Percentiles rank a stretch among this genome's conserved stretches.
These are phyloP conservation scores for Geotrichum reessii DNA, from an alignment of 1,139 yeast species.

Conservation along the genomic window DNA sequence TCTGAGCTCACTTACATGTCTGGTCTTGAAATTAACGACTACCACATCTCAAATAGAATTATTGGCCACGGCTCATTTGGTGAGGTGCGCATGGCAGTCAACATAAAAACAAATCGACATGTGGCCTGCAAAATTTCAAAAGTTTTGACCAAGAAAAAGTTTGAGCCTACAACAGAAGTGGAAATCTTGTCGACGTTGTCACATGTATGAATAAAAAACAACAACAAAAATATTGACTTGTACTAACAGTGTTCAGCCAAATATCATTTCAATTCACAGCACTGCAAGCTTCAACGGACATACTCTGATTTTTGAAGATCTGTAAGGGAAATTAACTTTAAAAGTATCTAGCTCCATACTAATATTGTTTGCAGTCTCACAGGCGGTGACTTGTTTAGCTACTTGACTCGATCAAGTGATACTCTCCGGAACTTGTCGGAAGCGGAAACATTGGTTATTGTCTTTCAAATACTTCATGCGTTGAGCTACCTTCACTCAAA, in stretches of 20 bases:
- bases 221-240: neutral
- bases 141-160: slow-evolving; percentile 12
- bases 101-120: slow-evolving; percentile 21
- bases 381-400: slow-evolving; percentile 66
- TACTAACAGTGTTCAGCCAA: slow-evolving; percentile 23
- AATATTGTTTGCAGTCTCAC: slow-evolving; percentile 31
- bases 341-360: neutral
- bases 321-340: slow-evolving; percentile 18
- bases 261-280: slow-evolving; percentile 24
- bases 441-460: slow-evolving; percentile 49
- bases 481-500: slow-evolving; percentile 47
- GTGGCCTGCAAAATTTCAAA: slow-evolving; percentile 29
- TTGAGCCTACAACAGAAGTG: slow-evolving; percentile 25
- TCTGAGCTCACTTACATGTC: slow-evolving; percentile 24
- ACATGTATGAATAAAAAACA: slow-evolving; percentile 21
- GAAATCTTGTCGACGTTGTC: slow-evolving; percentile 22
- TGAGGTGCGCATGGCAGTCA: slow-evolving; percentile 37
- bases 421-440: slow-evolving; percentile 45
- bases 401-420: slow-evolving; percentile 43
- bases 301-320: slow-evolving; percentile 22
- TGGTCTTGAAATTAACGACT: slow-evolving; percentile 31
- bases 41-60: slow-evolving; percentile 43
- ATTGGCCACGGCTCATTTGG: slow-evolving; percentile 64
- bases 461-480: slow-evolving; percentile 52
- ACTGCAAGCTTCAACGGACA: slow-evolving; percentile 16